Conservation (phyloP, 805 yeast species). For the Helenozyma rhizophorensis region DNA sequence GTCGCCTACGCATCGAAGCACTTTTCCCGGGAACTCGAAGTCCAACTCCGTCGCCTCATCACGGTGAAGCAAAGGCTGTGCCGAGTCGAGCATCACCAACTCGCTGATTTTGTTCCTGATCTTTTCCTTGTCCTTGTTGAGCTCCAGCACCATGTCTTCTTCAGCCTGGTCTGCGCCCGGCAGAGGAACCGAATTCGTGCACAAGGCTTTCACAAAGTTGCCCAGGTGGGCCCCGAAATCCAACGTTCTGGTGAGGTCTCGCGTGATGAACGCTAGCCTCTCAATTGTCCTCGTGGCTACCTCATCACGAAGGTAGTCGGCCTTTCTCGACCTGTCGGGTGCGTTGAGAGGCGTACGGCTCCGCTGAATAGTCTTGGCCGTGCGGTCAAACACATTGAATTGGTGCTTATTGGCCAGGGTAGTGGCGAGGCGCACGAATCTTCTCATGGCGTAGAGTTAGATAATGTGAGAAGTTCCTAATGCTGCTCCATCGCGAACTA, state of each 20-base stretch:
- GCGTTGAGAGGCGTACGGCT: constrained; percentile 44
- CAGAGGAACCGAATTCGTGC: constrained; percentile 22
- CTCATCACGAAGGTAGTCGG: constrained; percentile 72
- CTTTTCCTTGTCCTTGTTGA: constrained; percentile 48
- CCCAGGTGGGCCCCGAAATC: constrained; percentile 79
- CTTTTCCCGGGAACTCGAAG: constrained; percentile 35
- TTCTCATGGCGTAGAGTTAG: no score
- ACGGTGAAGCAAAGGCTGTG: constrained; percentile 47
- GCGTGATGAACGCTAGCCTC: constrained; percentile 65
- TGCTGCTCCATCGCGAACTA: no score
- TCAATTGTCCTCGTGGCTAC: constrained; percentile 71
- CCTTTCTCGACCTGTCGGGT: constrained; percentile 46
- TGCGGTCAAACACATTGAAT: constrained; percentile 54
- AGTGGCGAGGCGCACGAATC: constrained; percentile 5
- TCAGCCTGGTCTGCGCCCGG: constrained; percentile 29
- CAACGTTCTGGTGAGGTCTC: constrained; percentile 55
- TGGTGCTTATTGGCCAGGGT: constrained; percentile 15
- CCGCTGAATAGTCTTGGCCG: constrained; percentile 58
- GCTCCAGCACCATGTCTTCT: constrained; percentile 33
- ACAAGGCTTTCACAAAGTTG: constrained; percentile 44
- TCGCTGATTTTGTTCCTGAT: constrained; percentile 51
- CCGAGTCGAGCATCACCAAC: constrained; percentile 65
- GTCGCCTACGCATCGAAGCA: constrained; percentile 55
- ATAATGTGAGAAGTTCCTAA: no score
- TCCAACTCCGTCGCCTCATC: constrained; percentile 43